Base-by-base conservation (phyloP, 768 basidiomycete species). In the Tylopilus subfusipes region DNA sequence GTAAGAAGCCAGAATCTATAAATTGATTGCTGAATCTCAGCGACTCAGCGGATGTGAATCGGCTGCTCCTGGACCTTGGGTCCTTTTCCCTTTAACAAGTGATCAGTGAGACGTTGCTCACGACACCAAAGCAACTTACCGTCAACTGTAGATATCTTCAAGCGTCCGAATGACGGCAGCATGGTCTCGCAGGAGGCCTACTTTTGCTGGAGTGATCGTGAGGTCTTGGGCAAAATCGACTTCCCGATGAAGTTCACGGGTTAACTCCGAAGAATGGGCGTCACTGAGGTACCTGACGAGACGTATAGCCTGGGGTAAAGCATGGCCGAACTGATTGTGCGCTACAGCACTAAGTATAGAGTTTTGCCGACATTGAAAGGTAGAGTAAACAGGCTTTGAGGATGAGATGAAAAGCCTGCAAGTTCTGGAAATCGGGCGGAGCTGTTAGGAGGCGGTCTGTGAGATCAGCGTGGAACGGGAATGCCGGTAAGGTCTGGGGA, bases 111-210 rank as follows among this genome's bases (percentile, higher is more conserved):
- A 47, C 7, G 18, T 42, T 49, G 8, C 9, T 7, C 4, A 10
- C 31, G 30, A 6, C 12, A 16, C 24, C 16, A 46, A 42, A 50
- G 33, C 51, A 3, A 5, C 67, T 42, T 62, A 71, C 78, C 71
- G 72, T 48, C 67, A 59, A 48, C 77, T 78, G 56, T 73, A 78
- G 1, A 76, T 55, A 42, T 70, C 69, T 61, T 76, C 76, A 31
- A 78, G 53, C 4, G 50, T 43, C 5, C 43, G 59, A 19, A 72
- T 66, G 14, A 62, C 56, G n/a, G 43, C 24, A 12, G 68, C 69
- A 48, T 68, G 63, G 3, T 43, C n/a, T 13, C 59, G 59, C 19
- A 77, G 45, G 12, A 54, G 18, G 49, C 53, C 33, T 49, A 46
- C 70, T 69, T 56, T 62, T 25, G 59, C 38, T 13, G 34, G 56